Evolutionary conservation across 2,329 filamentous ascomycete genomes (phyloP).

Genomic region (Epichloe uncinata): DNA sequence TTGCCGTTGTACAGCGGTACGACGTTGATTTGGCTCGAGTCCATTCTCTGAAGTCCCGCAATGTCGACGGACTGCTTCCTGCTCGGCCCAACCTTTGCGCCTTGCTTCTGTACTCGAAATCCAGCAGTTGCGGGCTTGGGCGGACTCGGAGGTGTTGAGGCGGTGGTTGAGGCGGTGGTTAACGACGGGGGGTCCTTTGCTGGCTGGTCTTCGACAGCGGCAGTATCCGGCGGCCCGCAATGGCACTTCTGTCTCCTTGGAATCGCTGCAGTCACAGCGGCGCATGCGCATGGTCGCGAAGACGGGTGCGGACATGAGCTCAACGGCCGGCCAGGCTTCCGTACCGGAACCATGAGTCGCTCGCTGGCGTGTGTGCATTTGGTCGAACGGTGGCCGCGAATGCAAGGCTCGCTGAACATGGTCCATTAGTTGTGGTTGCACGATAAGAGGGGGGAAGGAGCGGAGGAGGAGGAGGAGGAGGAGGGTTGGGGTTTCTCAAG

Average conservation of each 20-base stretch:
- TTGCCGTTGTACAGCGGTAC: constrained; percentile 21
- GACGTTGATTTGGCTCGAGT: constrained; percentile 38
- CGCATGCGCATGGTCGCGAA: constrained; percentile 47
- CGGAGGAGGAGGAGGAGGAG: neutral
- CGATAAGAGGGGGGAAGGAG: neutral
- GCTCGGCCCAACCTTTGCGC: constrained; percentile 19
- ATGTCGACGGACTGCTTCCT: constrained; percentile 39
- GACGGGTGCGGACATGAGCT: constrained; percentile 56
- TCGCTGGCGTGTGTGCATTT: constrained; percentile 58
- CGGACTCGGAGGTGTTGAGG: constrained; percentile 17
- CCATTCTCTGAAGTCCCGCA: constrained; percentile 36
- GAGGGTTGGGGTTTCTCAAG: neutral
- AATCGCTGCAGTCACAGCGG: constrained; percentile 50
- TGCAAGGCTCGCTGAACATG: constrained; percentile 51
- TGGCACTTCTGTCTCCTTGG: constrained; percentile 43
- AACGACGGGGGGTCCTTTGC: constrained; percentile 14
- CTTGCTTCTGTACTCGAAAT: constrained; percentile 34
- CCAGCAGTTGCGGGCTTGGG: constrained; percentile 17
- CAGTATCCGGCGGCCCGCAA: constrained; percentile 27
- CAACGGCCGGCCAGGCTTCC: constrained; percentile 57
- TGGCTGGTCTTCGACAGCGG: constrained; percentile 10
- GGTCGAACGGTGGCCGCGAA: constrained; percentile 62
- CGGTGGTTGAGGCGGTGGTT: constrained; percentile 9
- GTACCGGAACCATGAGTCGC: constrained; percentile 55
- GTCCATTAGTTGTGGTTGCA: neutral